Evolutionary conservation across 2,329 filamentous ascomycete genomes (phyloP).

Genomic region (Fusarium nisikadoi): DNA sequence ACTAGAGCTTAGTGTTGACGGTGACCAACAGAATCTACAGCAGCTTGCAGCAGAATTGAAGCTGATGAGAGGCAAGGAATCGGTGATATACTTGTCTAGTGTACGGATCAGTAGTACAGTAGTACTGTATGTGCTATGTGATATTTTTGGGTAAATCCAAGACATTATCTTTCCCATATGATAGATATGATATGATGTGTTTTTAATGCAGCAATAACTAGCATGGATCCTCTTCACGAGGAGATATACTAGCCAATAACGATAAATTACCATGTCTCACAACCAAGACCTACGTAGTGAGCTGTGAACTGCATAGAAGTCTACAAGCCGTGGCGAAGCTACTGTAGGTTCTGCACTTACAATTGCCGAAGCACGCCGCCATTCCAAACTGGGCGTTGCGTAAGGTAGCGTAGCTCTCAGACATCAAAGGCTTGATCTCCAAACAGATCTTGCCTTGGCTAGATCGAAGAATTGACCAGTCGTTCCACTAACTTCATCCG

Average conservation of each 20-base stretch:
- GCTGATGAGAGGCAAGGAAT: not conserved
- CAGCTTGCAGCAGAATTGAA: not conserved
- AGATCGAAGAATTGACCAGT: constrained; percentile 14
- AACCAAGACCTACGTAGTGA: not conserved
- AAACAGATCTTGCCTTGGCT: constrained; percentile 13
- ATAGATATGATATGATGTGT: not conserved
- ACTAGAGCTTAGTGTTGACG: constrained; percentile 3
- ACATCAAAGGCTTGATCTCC: constrained; percentile 16
- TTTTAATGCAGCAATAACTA: not conserved
- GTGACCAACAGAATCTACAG: constrained; percentile 1
- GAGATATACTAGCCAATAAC: constrained; percentile 10
- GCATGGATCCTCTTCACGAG: not conserved
- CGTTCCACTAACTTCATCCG: not conserved
- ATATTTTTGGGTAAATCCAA: not conserved
- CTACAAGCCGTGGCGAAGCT: not conserved
- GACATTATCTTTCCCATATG: not conserved
- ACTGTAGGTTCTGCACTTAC: not conserved
- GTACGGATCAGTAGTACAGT: not conserved
- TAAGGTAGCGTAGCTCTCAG: not conserved
- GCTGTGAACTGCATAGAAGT: not conserved
- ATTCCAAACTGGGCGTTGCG: constrained; percentile 18
- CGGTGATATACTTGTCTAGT: constrained; percentile 2
- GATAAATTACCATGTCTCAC: not conserved
- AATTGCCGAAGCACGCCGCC: constrained; percentile 28
- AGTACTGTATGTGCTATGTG: not conserved